Evolutionary conservation across 257 asterid species (phyloP).

Genomic region (Jasminum sambac): DNA sequence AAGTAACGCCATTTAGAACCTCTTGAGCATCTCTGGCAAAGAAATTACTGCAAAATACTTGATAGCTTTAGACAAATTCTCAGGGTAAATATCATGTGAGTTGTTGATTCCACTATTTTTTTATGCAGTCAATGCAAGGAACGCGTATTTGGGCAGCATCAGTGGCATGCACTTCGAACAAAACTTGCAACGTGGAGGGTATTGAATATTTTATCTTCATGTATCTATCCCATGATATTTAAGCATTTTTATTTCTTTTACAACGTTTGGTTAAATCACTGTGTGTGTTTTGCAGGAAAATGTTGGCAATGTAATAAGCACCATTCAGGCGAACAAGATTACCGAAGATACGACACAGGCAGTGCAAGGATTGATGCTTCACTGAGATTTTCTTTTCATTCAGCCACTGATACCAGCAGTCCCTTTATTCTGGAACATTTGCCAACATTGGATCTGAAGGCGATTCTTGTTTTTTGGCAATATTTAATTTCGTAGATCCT

Average conservation of each 20-base stretch:
- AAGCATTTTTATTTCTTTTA: neutral
- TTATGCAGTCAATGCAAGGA: slow-evolving; percentile 62
- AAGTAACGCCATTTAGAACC: no score
- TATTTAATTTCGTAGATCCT: no score
- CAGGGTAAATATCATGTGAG: neutral
- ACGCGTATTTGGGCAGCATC: slow-evolving; percentile 73
- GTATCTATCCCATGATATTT: neutral
- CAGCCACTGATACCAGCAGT: slow-evolving; percentile 20
- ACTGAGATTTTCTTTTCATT: slow-evolving; percentile 34
- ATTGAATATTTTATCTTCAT: slow-evolving; percentile 18
- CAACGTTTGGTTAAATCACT: neutral
- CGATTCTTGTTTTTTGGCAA: no score
- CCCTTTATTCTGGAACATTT: neutral
- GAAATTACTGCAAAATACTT: no score
- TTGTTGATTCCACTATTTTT: slow-evolving; percentile 14
- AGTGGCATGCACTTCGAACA: slow-evolving; percentile 71
- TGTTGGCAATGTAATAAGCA: slow-evolving; percentile 59
- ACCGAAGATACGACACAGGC: slow-evolving; percentile 71
- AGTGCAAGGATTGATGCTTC: slow-evolving; percentile 62
- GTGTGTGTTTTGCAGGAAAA: slow-evolving; percentile 48
- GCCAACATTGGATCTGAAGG: no score
- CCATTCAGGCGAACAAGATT: slow-evolving; percentile 80
- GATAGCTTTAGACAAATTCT: no score
- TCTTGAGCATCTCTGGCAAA: no score
- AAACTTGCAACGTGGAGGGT: slow-evolving; percentile 94